A percentile compares a stretch with the other conserved stretches of the same genome.
phyloP scores from a whole-genome alignment of 768 basidiomycete genomes.

The Mycena maculata region DNA sequence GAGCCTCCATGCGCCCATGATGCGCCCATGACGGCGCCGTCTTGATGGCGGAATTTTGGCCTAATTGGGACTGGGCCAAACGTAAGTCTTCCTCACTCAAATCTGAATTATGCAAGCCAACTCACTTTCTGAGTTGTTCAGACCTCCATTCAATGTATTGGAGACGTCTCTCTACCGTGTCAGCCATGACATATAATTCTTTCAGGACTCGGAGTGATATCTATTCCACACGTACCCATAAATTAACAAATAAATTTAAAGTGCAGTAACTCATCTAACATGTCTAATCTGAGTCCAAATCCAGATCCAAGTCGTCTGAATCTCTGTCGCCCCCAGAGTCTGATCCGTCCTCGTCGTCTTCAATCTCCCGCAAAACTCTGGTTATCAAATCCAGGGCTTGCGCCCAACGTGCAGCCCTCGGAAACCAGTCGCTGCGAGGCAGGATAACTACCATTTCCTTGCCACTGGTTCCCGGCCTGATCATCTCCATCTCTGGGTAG shows the following conservation, averaged over 20 bases:
- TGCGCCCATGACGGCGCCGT: no score
- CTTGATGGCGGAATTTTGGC: no score
- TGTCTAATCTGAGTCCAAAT: background rate
- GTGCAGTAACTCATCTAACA: background rate
- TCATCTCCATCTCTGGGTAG: conserved; percentile 11
- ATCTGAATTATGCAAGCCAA: no score
- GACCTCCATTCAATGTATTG: background rate
- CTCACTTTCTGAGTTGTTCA: no score
- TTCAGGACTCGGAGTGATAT: no score
- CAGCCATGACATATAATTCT: background rate
- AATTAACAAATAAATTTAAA: background rate
- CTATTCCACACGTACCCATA: background rate
- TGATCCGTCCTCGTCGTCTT: background rate
- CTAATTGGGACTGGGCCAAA: no score
- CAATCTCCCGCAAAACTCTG: background rate
- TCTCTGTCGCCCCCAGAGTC: background rate
- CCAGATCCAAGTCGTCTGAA: background rate
- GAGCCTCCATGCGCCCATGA: no score
- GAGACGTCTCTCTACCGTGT: background rate
- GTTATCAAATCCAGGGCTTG: conserved; percentile 13
- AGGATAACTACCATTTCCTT: conserved; percentile 15
- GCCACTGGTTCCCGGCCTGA: conserved; percentile 11
- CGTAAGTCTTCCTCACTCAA: no score
- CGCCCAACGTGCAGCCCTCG: conserved; percentile 7
- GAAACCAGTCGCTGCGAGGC: conserved; percentile 9